Evolutionary conservation across 495 filamentous ascomycete genomes (phyloP).

Genomic region (Penicillium steckii): DNA sequence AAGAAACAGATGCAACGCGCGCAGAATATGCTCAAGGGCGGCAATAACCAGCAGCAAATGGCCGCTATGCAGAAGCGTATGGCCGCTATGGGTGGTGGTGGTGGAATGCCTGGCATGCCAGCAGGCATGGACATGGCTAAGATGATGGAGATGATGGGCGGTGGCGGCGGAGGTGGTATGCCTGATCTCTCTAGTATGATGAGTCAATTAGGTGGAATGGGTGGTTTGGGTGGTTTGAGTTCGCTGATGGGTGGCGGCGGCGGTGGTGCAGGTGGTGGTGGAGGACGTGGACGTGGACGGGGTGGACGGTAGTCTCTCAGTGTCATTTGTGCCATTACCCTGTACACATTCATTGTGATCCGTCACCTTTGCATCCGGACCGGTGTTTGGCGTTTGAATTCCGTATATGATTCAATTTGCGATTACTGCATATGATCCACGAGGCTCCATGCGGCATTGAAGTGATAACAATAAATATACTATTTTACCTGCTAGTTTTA

Average conservation of each 20-base stretch:
- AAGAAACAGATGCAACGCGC: conserved; percentile 96
- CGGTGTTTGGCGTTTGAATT: conserved; percentile 29
- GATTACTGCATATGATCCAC: neutral
- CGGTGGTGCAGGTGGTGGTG: conserved; percentile 38
- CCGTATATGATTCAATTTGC: conserved; percentile 4
- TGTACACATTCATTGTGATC: conserved; percentile 11
- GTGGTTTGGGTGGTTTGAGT: conserved; percentile 61
- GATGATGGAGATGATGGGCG: conserved; percentile 75
- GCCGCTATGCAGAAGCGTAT: conserved; percentile 96
- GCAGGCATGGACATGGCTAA: conserved; percentile 73
- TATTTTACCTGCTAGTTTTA: neutral
- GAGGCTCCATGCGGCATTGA: neutral
- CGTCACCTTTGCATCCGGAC: conserved; percentile 28
- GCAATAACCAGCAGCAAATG: conserved; percentile 87
- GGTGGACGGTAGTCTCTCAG: conserved; percentile 33
- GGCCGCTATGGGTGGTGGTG: conserved; percentile 81
- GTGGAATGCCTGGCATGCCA: conserved; percentile 40
- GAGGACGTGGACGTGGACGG: conserved; percentile 35
- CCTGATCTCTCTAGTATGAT: conserved; percentile 75
- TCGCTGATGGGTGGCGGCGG: conserved; percentile 52
- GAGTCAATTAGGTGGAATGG: conserved; percentile 69
- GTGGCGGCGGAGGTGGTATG: conserved; percentile 47
- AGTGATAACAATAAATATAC: neutral
- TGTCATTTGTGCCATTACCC: conserved; percentile 4
- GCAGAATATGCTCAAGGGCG: conserved; percentile 84